Percentiles rank a stretch among this genome's conserved stretches.
Conservation (phyloP, 2,329 filamentous ascomycete species). For the Colletotrichum aenigma region DNA sequence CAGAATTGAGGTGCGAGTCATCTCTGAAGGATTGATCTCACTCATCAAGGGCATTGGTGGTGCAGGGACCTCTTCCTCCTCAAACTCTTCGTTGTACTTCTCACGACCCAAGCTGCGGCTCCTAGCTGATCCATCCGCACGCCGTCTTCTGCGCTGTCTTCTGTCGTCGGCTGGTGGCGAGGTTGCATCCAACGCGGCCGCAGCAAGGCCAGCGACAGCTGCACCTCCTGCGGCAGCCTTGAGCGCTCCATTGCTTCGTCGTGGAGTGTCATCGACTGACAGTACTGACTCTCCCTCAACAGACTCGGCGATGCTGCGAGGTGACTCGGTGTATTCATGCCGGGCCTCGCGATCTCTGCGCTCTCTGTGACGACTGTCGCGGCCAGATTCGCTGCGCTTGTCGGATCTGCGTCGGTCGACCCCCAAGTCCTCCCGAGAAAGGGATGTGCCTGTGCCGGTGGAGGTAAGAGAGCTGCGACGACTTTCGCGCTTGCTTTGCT, state of each 20-base stretch:
- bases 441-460: conserved; percentile 51
- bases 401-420: conserved; percentile 66
- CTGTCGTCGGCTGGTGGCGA: conserved; percentile 54
- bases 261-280: conserved; percentile 49
- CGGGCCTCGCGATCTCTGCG: conserved; percentile 55
- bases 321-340: conserved; percentile 57
- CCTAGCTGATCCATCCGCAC: conserved; percentile 50
- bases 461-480: conserved; percentile 69
- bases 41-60: conserved; percentile 90
- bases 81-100: conserved; percentile 53
- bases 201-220: conserved; percentile 39
- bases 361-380: conserved; percentile 46
- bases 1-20: conserved; percentile 86
- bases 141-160: conserved; percentile 55
- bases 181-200: conserved; percentile 39
- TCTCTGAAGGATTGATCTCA: conserved; percentile 82
- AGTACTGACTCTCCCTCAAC: conserved; percentile 41
- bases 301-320: conserved; percentile 52
- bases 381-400: conserved; percentile 54
- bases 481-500: conserved; percentile 79
- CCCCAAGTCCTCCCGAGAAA: conserved; percentile 60
- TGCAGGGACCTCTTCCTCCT: conserved; percentile 60
- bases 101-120: conserved; percentile 50
- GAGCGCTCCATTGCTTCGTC: conserved; percentile 45
- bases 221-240: conserved; percentile 51